These are phyloP conservation scores for Piromyces finnis DNA, from an alignment of 192 early-diverging fungal genomes.

Conservation along the genomic window DNA sequence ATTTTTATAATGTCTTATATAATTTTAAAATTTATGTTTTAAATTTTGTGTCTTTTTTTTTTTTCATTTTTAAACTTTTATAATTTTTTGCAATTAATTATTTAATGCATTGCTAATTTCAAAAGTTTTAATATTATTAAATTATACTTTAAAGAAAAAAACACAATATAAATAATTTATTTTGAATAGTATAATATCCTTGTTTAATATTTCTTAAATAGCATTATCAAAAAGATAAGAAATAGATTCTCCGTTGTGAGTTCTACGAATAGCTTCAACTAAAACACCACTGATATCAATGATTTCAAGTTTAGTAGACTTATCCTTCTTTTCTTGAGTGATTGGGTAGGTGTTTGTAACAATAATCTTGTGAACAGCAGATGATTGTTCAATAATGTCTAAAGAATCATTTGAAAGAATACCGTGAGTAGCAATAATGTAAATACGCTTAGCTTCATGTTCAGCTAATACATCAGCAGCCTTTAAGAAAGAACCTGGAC, in stretches of 20 bases:
- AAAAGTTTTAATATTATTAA: too few relatives aligned
- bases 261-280: constrained; percentile 82
- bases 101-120: too few relatives aligned
- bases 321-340: constrained; percentile 42
- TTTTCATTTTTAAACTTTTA: too few relatives aligned
- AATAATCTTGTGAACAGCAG: constrained; percentile 56
- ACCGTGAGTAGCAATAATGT: constrained; percentile 87
- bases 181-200: neutral
- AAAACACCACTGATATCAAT: constrained; percentile 83
- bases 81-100: too few relatives aligned
- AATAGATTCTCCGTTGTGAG: constrained; percentile 87
- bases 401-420: constrained; percentile 78
- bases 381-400: constrained; percentile 62
- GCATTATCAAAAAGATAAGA: constrained; percentile 63
- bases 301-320: constrained; percentile 56
- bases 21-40: too few relatives aligned
- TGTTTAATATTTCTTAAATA: constrained; percentile 4
- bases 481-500: constrained; percentile 73
- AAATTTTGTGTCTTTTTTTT: too few relatives aligned
- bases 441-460: constrained; percentile 65
- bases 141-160: too few relatives aligned
- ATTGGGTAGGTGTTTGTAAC: constrained; percentile 86
- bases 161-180: too few relatives aligned
- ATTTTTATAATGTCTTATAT: too few relatives aligned
- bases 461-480: constrained; percentile 38